Evolutionary conservation across 148 eudicot genomes (phyloP).

Genomic region (Simmondsia chinensis): DNA sequence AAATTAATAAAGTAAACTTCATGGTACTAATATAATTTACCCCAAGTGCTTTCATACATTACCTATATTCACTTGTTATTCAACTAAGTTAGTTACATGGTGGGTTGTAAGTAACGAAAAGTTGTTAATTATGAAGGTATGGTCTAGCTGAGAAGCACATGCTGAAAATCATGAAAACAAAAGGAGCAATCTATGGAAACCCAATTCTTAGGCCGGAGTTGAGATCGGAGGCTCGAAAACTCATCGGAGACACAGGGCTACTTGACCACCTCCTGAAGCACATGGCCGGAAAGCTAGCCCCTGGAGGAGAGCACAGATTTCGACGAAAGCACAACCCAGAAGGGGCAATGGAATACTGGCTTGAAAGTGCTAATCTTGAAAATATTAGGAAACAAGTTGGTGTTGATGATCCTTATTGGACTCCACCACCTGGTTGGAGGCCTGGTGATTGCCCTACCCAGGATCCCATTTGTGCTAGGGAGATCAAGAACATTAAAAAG

Average conservation of each 20-base stretch:
- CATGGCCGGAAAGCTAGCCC: conserved; percentile 82
- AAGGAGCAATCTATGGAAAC: conserved; percentile 46
- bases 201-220: conserved; percentile 69
- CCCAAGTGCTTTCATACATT: too few species aligned
- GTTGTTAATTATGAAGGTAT: conserved; percentile 37
- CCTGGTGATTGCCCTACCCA: conserved; percentile 55
- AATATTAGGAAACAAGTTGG: conserved; percentile 52
- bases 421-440: conserved; percentile 86
- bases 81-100: not conserved
- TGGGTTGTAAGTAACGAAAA: not conserved
- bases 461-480: conserved; percentile 29
- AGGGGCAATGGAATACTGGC: conserved; percentile 95
- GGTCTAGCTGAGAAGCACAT: conserved; percentile 64
- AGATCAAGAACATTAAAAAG: conserved; percentile 24
- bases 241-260: conserved; percentile 86
- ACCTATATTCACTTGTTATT: not conserved
- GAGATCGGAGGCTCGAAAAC: conserved; percentile 70
- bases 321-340: conserved; percentile 78
- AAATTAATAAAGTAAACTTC: too few species aligned
- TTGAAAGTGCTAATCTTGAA: conserved; percentile 75
- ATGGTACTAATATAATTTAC: not conserved
- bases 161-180: conserved; percentile 65
- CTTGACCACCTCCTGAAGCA: conserved; percentile 92
- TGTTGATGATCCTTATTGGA: conserved; percentile 71
- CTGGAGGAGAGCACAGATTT: conserved; percentile 74